Percentiles rank a stretch among this genome's conserved stretches.
Conservation (phyloP, 768 basidiomycete species). For the Exidia glandulosa region DNA sequence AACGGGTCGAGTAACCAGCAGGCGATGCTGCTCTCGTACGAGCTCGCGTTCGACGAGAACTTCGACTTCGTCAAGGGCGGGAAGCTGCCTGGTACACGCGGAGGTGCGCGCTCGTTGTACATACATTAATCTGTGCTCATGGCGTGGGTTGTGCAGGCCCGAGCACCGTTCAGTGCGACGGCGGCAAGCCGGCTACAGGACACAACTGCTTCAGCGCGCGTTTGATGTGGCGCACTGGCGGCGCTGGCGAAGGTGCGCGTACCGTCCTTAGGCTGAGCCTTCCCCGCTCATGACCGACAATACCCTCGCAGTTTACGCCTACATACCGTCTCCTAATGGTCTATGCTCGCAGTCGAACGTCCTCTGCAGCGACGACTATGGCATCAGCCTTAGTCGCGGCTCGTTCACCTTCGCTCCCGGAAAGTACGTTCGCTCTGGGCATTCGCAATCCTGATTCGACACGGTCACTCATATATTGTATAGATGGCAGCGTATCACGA, state of each 20-base stretch:
- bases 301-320: slow-evolving; percentile 55
- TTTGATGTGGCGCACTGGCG: slow-evolving; percentile 64
- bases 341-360: not conserved
- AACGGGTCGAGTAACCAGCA: slow-evolving; percentile 46
- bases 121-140: too few relatives aligned
- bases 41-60: slow-evolving; percentile 53
- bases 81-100: slow-evolving; percentile 67
- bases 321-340: slow-evolving; percentile 52
- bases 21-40: slow-evolving; percentile 63
- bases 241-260: slow-evolving; percentile 54
- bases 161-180: slow-evolving; percentile 35
- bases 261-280: not conserved
- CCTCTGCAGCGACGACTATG: slow-evolving; percentile 29
- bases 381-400: slow-evolving; percentile 23
- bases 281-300: not conserved
- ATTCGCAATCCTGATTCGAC: not conserved
- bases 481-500: slow-evolving; percentile 62
- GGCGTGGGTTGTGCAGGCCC: not conserved
- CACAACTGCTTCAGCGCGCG: slow-evolving; percentile 61
- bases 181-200: slow-evolving; percentile 53
- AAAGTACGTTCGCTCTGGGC: slow-evolving; percentile 21
- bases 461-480: slow-evolving; percentile 1
- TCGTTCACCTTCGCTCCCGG: slow-evolving; percentile 1
- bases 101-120: slow-evolving; percentile 44
- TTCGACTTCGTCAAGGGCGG: slow-evolving; percentile 68